A percentile compares a stretch with the other conserved stretches of the same genome.
Conservation (phyloP, 495 filamentous ascomycete genomes). For the Annulohypoxylon bovei region DNA sequence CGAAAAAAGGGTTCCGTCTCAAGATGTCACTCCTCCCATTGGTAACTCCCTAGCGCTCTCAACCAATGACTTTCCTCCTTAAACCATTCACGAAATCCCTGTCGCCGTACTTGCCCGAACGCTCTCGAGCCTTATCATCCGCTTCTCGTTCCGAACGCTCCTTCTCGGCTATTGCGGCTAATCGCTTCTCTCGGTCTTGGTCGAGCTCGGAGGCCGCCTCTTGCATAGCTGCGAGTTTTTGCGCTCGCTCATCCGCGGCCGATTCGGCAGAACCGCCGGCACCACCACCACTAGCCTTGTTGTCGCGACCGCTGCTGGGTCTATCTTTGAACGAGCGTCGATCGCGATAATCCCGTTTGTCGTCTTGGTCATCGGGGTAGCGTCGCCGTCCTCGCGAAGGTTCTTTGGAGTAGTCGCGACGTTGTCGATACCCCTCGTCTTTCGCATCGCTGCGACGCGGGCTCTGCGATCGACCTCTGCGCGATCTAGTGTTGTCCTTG, state of each 20-base stretch:
- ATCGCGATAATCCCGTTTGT: constrained; percentile 25
- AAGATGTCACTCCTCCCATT: background rate
- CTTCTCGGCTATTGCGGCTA: constrained; percentile 71
- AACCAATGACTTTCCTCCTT: constrained; percentile 57
- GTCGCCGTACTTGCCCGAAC: constrained; percentile 67
- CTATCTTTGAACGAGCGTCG: constrained; percentile 30
- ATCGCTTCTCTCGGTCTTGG: constrained; percentile 72
- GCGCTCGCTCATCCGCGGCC: constrained; percentile 63
- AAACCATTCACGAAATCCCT: constrained; percentile 68
- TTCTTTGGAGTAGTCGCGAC: constrained; percentile 44
- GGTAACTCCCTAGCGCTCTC: background rate
- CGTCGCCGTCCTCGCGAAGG: constrained; percentile 23
- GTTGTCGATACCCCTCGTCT: constrained; percentile 38
- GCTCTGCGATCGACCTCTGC: constrained; percentile 46
- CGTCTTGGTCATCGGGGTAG: constrained; percentile 22
- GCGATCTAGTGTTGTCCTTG: constrained; percentile 38
- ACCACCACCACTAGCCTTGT: background rate
- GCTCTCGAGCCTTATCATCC: constrained; percentile 68
- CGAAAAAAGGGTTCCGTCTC: background rate
- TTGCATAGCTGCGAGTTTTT: constrained; percentile 89
- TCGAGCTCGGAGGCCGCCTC: constrained; percentile 83
- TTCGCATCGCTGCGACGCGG: constrained; percentile 44
- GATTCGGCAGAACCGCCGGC: constrained; percentile 37
- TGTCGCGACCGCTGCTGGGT: constrained; percentile 12
- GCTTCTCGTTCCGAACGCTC: constrained; percentile 71